Evolutionary conservation across 352 stramenopile species (phyloP).

Genomic region (Thraustochytrium sp.): DNA sequence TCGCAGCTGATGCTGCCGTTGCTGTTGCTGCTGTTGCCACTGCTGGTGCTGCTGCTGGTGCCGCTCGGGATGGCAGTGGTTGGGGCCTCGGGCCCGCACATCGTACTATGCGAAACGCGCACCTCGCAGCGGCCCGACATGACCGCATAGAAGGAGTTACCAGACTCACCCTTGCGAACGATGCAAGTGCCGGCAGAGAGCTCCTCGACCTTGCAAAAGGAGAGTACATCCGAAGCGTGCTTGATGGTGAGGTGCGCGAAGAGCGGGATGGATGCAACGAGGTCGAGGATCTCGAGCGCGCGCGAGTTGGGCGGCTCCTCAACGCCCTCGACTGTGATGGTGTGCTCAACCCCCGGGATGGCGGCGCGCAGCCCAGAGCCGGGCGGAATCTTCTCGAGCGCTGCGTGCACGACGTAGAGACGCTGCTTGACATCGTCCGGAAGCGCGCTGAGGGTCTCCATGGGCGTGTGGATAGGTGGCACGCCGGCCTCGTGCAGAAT

Average conservation of each 20-base stretch:
- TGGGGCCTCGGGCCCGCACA: neutral
- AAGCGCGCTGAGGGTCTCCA: slow-evolving; percentile 82
- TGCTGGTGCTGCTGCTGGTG: no score
- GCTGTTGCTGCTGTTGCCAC: no score
- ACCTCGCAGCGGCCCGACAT: slow-evolving; percentile 42
- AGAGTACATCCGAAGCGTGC: slow-evolving; percentile 74
- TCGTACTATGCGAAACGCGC: neutral
- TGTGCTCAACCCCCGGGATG: slow-evolving; percentile 76
- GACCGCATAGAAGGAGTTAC: slow-evolving; percentile 60
- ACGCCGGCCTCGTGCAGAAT: slow-evolving; percentile 89
- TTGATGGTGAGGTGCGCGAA: slow-evolving; percentile 71
- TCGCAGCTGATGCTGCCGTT: no score
- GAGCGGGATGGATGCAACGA: slow-evolving; percentile 72
- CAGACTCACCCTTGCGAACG: slow-evolving; percentile 53
- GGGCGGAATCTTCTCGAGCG: slow-evolving; percentile 67
- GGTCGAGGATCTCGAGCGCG: slow-evolving; percentile 70
- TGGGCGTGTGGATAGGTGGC: slow-evolving; percentile 87
- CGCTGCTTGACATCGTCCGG: slow-evolving; percentile 77
- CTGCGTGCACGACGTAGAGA: slow-evolving; percentile 89
- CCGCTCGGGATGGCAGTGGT: no score
- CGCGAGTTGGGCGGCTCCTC: slow-evolving; percentile 67
- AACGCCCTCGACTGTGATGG: slow-evolving; percentile 64
- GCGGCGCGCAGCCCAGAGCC: slow-evolving; percentile 72
- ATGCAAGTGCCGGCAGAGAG: slow-evolving; percentile 43
- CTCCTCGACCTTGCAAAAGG: slow-evolving; percentile 47